Conservation (phyloP, 1,284 basidiomycete genomes). For the Boletellus deceptivus region DNA sequence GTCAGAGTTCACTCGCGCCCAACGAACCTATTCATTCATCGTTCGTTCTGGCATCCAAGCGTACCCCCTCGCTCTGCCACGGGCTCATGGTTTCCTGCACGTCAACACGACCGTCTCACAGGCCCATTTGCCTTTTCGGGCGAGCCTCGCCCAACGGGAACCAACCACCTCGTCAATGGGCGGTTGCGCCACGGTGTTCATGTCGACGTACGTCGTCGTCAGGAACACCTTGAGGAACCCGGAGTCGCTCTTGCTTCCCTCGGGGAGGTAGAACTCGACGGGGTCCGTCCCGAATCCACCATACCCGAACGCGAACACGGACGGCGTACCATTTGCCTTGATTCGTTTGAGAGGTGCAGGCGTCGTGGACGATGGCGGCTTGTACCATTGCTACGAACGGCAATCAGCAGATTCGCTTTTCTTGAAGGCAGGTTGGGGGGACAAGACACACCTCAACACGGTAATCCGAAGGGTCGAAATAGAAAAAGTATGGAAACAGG, state of each 20-base stretch:
- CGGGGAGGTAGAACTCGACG: slow-evolving; percentile 20
- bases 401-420: background rate
- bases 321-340: slow-evolving; percentile 4
- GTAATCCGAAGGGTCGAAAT: slow-evolving; percentile 27
- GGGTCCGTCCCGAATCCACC: slow-evolving; percentile 24
- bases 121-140: slow-evolving; percentile 13
- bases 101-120: slow-evolving; percentile 26
- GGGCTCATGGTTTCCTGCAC: slow-evolving; percentile 9
- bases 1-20: too few species aligned
- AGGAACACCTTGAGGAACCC: slow-evolving; percentile 24
- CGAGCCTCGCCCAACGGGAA: background rate
- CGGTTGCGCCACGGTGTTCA: slow-evolving; percentile 13
- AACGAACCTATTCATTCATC: too few species aligned
- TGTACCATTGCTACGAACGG: slow-evolving; percentile 23
- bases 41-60: too few species aligned
- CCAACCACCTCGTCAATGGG: slow-evolving; percentile 7
- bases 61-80: too few species aligned
- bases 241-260: slow-evolving; percentile 8
- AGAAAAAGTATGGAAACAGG: too few species aligned
- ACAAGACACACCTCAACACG: slow-evolving; percentile 14
- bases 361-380: slow-evolving; percentile 6
- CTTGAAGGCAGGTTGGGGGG: background rate
- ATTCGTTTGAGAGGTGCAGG: slow-evolving; percentile 11
- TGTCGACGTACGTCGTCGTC: slow-evolving; percentile 20
- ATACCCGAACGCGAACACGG: slow-evolving; percentile 21